These are phyloP conservation scores for Boletus fagicola DNA, from an alignment of 768 basidiomycete genomes.

Conservation along the genomic window DNA sequence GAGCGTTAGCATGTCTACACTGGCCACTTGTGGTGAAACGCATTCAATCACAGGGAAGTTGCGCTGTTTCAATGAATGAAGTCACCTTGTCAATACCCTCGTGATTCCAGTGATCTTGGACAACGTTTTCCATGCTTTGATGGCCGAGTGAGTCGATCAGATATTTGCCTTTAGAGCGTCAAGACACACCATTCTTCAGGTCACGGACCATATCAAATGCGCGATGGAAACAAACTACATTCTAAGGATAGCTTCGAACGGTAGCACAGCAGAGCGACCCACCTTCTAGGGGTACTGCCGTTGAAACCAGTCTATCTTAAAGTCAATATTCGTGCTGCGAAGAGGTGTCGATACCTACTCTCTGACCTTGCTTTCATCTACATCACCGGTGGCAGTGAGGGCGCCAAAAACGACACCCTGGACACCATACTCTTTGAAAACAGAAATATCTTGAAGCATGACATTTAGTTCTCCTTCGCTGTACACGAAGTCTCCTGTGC, in stretches of 20 bases:
- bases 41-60: not conserved
- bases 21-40: slow-evolving; percentile 49
- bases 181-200: slow-evolving; percentile 46
- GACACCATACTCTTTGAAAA: slow-evolving; percentile 56
- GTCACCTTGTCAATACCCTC: slow-evolving; percentile 76
- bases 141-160: not conserved
- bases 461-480: slow-evolving; percentile 61
- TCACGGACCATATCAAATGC: slow-evolving; percentile 74
- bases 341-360: slow-evolving; percentile 27
- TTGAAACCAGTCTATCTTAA: slow-evolving; percentile 48
- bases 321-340: slow-evolving; percentile 1
- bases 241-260: not conserved
- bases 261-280: not conserved
- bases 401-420: slow-evolving; percentile 68
- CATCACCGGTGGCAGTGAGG: slow-evolving; percentile 52
- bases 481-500: slow-evolving; percentile 78
- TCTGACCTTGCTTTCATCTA: slow-evolving; percentile 60
- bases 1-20: slow-evolving; percentile 36
- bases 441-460: slow-evolving; percentile 70
- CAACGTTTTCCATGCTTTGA: slow-evolving; percentile 40
- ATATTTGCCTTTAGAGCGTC: not conserved
- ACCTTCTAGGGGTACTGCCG: slow-evolving; percentile 66
- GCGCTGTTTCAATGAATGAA: not conserved
- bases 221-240: slow-evolving; percentile 71
- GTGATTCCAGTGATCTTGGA: slow-evolving; percentile 60